phyloP scores from a whole-genome alignment of 225 moss, liverwort and hornwort genomes.

The Marchantia polymorpha region DNA sequence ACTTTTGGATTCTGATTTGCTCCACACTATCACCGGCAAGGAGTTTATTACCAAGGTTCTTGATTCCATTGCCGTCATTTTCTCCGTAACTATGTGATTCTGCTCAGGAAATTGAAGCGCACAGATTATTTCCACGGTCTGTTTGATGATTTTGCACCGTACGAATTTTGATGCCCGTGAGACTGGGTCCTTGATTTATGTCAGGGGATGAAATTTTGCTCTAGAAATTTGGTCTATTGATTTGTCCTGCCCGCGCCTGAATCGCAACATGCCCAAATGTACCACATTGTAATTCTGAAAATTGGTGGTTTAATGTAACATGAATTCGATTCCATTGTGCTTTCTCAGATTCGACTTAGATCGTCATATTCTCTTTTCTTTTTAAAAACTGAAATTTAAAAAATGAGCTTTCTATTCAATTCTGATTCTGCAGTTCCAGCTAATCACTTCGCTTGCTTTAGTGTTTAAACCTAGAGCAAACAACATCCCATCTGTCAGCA shows the following conservation, averaged over 20 bases:
- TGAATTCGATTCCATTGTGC: neutral
- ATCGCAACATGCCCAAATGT: neutral
- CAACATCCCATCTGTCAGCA: too few relatives aligned
- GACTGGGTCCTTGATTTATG: too few relatives aligned
- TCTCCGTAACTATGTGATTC: neutral
- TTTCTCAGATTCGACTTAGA: neutral
- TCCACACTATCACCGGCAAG: conserved; percentile 89
- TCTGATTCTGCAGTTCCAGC: neutral
- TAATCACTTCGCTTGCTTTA: too few relatives aligned
- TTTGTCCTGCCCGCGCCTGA: neutral
- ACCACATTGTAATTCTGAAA: neutral
- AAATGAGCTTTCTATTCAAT: neutral
- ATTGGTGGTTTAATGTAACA: neutral
- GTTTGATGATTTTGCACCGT: neutral
- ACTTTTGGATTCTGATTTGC: conserved; percentile 83
- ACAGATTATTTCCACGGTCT: neutral
- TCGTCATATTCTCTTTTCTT: neutral
- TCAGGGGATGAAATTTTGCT: neutral
- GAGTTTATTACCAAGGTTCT: conserved; percentile 93
- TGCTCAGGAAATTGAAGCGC: neutral
- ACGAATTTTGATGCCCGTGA: neutral
- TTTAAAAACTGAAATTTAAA: neutral
- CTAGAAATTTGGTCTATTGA: neutral
- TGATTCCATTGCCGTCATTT: neutral
- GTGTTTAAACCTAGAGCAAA: neutral